Base-by-base conservation (phyloP, 1,284 basidiomycete species). In the Somion occarium region DNA sequence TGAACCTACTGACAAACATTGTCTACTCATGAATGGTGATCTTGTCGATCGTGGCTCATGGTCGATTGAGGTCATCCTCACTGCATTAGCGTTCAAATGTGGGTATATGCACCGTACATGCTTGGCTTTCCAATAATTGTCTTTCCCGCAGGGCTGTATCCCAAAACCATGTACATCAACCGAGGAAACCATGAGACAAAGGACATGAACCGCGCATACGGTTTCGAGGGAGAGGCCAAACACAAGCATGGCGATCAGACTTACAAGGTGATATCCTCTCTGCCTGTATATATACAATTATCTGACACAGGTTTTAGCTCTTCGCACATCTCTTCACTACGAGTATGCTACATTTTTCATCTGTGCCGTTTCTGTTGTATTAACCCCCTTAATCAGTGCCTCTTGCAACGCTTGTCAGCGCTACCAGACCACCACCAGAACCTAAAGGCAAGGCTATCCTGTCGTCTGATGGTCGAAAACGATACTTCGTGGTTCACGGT, bases 181-280 rank as follows among this genome's bases (percentile, higher is more conserved):
- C 82, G 96, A 54, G 97, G 96, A 22, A 99, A 98, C 71, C 96
- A 99, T 67, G 96, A 99, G 73, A 90, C 95, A 48, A 93, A 89
- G 68, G 93, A 98, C 54, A 91, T 88, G 85, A 88, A 88, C 61
- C 73, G 85, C 41, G 82, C 91, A 15, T 96, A 97, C 69, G 93
- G 95, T 2, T 98, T 98, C 61, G 94, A 98, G 68, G 95, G 94
- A 43, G 96, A 99, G 72, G 92, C 88, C 49, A 97, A 96, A 67
- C 88, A 93, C 63, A 96, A 97, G 67, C 91, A 94, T 63, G 92
- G 92, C 34, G 93, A 96, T 62, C 85, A 93, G 67, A 90, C 89
- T 0, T 94, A 91, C 71, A 91, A 90, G 77, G 88, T 84, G 41
- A 18, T 41, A 24, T 12, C 5, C 34, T 19, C 18, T 19, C 18